Conservation (phyloP, 78 protist species). For the Dictyostelium brefeldianum region DNA sequence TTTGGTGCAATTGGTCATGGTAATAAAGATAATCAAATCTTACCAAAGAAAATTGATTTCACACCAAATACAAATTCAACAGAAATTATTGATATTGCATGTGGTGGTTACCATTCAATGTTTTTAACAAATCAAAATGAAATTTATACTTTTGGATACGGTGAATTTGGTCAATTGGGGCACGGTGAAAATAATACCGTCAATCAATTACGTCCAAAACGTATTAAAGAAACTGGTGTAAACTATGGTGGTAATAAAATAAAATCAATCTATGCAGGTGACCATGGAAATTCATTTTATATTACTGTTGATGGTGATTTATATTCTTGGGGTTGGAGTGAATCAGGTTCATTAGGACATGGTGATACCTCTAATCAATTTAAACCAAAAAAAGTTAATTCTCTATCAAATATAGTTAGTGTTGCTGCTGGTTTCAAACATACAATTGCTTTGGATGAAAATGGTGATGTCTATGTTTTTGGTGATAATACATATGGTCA, state of each 20-base stretch:
- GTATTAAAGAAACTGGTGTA: conserved; percentile 2
- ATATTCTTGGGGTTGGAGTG: conserved; percentile 29
- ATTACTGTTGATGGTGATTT: neutral
- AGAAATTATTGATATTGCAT: conserved; percentile 11
- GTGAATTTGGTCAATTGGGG: conserved; percentile 48
- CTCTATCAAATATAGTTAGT: neutral
- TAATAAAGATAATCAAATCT: neutral
- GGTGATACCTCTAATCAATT: neutral
- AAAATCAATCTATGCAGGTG: conserved; percentile 13
- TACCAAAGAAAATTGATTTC: neutral
- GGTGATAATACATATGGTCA: conserved; percentile 38
- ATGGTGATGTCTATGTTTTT: conserved; percentile 13
- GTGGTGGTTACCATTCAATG: conserved; percentile 32
- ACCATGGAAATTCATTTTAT: conserved; percentile 25
- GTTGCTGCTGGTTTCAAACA: conserved; percentile 20
- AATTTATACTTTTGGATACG: conserved; percentile 40
- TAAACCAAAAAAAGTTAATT: neutral
- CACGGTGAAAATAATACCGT: neutral
- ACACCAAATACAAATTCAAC: neutral
- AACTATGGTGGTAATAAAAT: neutral
- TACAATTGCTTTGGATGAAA: neutral
- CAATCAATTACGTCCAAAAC: neutral
- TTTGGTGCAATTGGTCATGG: conserved; percentile 28
- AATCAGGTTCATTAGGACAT: neutral
- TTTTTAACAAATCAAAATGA: neutral